Conservation (phyloP, 2,329 filamentous ascomycete species). For the Lizonia empirigonia region DNA sequence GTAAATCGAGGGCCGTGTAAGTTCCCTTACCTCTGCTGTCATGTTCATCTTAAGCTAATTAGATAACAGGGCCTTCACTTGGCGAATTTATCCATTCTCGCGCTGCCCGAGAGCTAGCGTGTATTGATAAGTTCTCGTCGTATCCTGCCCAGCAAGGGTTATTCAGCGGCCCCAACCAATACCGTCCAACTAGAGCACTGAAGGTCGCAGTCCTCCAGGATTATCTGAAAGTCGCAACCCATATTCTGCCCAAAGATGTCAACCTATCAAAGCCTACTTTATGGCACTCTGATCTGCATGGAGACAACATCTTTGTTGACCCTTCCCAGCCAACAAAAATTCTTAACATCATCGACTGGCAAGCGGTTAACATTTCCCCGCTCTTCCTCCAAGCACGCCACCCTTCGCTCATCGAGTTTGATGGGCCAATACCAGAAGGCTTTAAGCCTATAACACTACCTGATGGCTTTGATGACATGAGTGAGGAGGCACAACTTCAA, state of each 20-base stretch:
- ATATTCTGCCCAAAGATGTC: conserved; percentile 30
- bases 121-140: conserved; percentile 23
- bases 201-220: conserved; percentile 33
- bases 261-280: conserved; percentile 30
- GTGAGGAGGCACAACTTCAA: conserved; percentile 19
- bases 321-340: conserved; percentile 35
- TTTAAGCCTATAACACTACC: conserved; percentile 21
- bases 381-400: conserved; percentile 35
- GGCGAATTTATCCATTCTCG: conserved; percentile 22
- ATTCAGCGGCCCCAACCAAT: conserved; percentile 32
- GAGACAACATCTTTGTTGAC: conserved; percentile 44
- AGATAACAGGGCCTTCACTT: conserved; percentile 22
- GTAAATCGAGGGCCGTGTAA: conserved; percentile 26
- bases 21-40: conserved; percentile 11
- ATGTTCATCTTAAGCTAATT: conserved; percentile 21
- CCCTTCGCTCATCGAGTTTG: conserved; percentile 33
- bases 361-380: conserved; percentile 34
- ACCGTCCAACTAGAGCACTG: conserved; percentile 29
- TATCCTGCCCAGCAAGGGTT: conserved; percentile 23
- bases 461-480: conserved; percentile 22
- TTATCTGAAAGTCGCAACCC: conserved; percentile 32
- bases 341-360: conserved; percentile 45
- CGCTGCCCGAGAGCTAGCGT: conserved; percentile 24
- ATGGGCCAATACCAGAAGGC: conserved; percentile 27
- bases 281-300: conserved; percentile 42